Conservation (phyloP, 139 green algal species). For the Monoraphidium neglectum region DNA sequence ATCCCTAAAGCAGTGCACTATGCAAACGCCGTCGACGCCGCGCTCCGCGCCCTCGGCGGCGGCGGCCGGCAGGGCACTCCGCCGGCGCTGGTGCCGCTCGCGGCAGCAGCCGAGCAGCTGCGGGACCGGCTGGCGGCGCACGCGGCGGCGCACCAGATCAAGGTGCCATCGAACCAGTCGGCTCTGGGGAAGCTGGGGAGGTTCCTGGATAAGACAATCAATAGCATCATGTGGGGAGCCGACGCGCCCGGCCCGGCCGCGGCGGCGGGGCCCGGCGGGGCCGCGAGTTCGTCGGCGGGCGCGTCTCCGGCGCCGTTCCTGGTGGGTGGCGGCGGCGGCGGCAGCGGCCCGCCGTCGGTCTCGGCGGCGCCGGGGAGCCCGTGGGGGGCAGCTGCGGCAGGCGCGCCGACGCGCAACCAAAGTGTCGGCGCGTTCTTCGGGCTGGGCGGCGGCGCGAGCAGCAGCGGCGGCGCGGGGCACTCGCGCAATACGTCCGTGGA, state of each 20-base stretch:
- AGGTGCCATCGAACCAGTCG: conserved; percentile 23
- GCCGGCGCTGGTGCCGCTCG: conserved; percentile 40
- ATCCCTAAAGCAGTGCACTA: conserved; percentile 46
- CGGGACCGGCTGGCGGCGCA: conserved; percentile 44
- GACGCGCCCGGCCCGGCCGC: background rate
- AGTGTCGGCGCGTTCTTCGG: too few species aligned
- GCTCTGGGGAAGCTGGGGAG: conserved; percentile 50
- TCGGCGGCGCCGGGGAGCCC: too few species aligned
- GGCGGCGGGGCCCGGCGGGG: background rate
- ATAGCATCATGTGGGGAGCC: conserved; percentile 49
- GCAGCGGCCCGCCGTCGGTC: too few species aligned
- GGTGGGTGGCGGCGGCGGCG: too few species aligned
- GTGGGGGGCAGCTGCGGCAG: too few species aligned
- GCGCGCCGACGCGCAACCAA: too few species aligned
- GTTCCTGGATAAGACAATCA: conserved; percentile 57
- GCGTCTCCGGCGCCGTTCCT: too few species aligned
- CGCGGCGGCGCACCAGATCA: conserved; percentile 48
- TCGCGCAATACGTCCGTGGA: too few species aligned
- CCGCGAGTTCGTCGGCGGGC: background rate
- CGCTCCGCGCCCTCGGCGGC: background rate
- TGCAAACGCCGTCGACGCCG: conserved; percentile 19
- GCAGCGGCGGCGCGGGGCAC: too few species aligned
- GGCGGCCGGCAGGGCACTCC: conserved; percentile 26
- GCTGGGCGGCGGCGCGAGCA: too few species aligned
- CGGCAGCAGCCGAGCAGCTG: conserved; percentile 2